phyloP scores from a whole-genome alignment of 805 yeast species.

The Vanderwaltozyma verrucispora region DNA sequence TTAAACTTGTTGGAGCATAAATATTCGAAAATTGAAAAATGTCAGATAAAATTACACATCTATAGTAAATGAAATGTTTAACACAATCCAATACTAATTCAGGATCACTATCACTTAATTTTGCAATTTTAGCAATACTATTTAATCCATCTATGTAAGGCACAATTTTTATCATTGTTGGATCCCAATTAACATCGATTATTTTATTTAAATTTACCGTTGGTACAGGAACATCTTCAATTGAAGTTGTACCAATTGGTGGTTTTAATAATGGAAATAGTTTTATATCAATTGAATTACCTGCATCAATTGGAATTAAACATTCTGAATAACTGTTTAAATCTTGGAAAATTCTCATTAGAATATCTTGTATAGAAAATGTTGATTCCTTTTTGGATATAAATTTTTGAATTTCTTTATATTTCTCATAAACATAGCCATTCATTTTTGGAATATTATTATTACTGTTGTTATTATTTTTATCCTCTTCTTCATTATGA shows the following conservation, averaged over 20 bases:
- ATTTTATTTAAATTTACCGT: constrained; percentile 63
- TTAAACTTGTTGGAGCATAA: constrained; percentile 79
- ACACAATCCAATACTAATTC: constrained; percentile 74
- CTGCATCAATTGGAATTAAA: constrained; percentile 81
- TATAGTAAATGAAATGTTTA: constrained; percentile 83
- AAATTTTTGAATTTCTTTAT: constrained; percentile 1
- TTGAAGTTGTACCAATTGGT: constrained; percentile 62
- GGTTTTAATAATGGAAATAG: constrained; percentile 82
- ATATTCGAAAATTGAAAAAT: constrained; percentile 82
- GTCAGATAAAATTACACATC: constrained; percentile 72
- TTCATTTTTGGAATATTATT: background rate
- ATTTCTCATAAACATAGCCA: background rate
- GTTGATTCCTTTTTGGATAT: constrained; percentile 10
- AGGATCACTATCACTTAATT: constrained; percentile 72
- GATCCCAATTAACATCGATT: constrained; percentile 93
- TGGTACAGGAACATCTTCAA: constrained; percentile 88
- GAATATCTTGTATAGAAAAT: constrained; percentile 56
- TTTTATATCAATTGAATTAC: constrained; percentile 86
- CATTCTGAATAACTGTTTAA: constrained; percentile 93
- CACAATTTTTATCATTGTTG: constrained; percentile 80
- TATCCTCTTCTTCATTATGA: background rate
- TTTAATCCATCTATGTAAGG: constrained; percentile 86
- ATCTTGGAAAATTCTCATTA: constrained; percentile 90
- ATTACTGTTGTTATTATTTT: no score
- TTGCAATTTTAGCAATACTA: constrained; percentile 65